These are phyloP conservation scores for Musa balbisiana DNA, from an alignment of 202 grass and related monocot species.

Conservation along the genomic window DNA sequence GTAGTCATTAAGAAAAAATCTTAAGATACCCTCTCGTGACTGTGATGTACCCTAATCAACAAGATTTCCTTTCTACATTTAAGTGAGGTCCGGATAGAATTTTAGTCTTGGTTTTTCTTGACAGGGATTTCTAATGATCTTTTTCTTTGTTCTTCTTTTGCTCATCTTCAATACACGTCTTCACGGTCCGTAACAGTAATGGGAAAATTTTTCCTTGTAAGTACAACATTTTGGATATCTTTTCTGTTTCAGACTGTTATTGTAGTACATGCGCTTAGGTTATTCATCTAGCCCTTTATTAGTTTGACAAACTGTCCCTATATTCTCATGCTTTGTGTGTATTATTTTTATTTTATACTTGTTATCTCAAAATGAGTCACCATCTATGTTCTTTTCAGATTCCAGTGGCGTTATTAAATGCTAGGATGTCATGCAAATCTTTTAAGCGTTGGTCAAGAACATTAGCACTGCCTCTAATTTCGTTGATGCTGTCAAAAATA, in stretches of 20 bases:
- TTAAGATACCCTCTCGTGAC: too few relatives aligned
- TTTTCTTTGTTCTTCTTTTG: too few relatives aligned
- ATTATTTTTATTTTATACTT: neutral
- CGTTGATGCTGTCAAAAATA: constrained; percentile 78
- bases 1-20: neutral
- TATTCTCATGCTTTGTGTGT: constrained; percentile 10
- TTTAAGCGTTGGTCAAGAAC: constrained; percentile 60
- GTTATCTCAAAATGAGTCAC: constrained; percentile 17
- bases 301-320: neutral
- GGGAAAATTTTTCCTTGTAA: too few relatives aligned
- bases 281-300: neutral
- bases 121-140: too few relatives aligned
- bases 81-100: too few relatives aligned
- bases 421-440: constrained; percentile 66
- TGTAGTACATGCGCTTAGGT: neutral
- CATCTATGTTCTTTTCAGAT: constrained; percentile 42
- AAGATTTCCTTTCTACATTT: neutral
- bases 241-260: too few relatives aligned
- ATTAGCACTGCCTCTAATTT: constrained; percentile 50
- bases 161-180: too few relatives aligned
- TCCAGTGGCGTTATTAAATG: constrained; percentile 77
- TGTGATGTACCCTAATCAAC: neutral
- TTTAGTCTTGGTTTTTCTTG: too few relatives aligned
- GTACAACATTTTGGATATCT: too few relatives aligned
- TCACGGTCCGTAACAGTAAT: too few relatives aligned